Evolutionary conservation across 2,329 filamentous ascomycete genomes (phyloP), one percentile per base, ranked within the genome.

Genomic region (Aphanoascus verrucosus): DNA sequence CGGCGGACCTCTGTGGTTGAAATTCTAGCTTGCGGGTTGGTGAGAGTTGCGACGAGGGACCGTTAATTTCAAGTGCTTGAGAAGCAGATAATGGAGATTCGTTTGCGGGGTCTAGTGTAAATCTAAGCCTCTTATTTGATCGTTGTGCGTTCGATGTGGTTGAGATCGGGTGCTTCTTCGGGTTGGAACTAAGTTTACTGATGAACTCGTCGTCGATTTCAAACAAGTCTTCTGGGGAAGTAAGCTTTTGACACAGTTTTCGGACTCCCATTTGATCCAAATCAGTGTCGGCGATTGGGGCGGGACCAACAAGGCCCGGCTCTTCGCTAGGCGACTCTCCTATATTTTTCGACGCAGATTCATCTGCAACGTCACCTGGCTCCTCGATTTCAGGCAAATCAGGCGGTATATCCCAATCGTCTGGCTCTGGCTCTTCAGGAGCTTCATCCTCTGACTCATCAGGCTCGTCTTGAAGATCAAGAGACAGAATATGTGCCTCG

Each of bases 401-500:
- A 42, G 47, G 47, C 17, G 40, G 35, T 11, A 32, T 2, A 32
- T 34, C 23, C 12, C 41, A 31, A 41, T n/a, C n/a, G n/a, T n/a
- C n/a, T n/a, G 41, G 17, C 4, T 8, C 17, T 2, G 7, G 8
- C 14, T 17, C 17, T 4, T 15, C 38, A 37, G 17, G 11, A 53
- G 76, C 73, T 38, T 43, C 32, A 31, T 46, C 23, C 7, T 28
- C 46, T n/a, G 66, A 62, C 11, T 64, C 62, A 45, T 28, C 6
- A 28, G 42, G 17, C 8, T 20, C 34, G 7, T 69, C 66, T 32
- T 72, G 69, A 3, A 59, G 69, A 1, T 74, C 72, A 42, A 75
- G 66, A n/a, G 73, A 68, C 20, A 75, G 65, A 23, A 83, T 79
- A 19, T 74, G 76, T 31, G 72, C 71, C 60, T 88, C 83, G 59